Conservation (phyloP, 805 yeast genomes). For the Lipomyces kockii region DNA sequence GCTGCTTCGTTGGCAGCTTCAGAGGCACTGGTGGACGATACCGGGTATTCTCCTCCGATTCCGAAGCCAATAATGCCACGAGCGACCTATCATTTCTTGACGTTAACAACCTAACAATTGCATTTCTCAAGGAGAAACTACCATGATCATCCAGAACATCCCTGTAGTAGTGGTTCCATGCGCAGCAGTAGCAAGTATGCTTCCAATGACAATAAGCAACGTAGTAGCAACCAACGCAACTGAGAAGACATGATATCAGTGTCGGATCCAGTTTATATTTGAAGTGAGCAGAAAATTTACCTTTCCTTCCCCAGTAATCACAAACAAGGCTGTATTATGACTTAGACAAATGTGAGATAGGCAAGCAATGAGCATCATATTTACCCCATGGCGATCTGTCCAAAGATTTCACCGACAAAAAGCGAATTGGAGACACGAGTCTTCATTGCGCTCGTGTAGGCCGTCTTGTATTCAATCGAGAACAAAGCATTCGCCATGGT, state of each 20-base stretch:
- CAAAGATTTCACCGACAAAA: too few species aligned
- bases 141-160: conserved; percentile 75
- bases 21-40: conserved; percentile 66
- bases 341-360: too few species aligned
- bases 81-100: conserved; percentile 44
- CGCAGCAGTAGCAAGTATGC: conserved; percentile 68
- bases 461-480: too few species aligned
- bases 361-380: too few species aligned
- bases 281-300: background rate
- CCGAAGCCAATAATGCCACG: conserved; percentile 80
- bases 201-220: conserved; percentile 62
- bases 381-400: too few species aligned
- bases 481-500: too few species aligned
- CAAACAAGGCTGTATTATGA: background rate
- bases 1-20: conserved; percentile 72
- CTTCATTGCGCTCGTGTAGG: too few species aligned
- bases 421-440: too few species aligned
- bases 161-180: conserved; percentile 63
- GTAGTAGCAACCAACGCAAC: conserved; percentile 72
- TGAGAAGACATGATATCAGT: background rate
- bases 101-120: too few species aligned
- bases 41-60: conserved; percentile 76
- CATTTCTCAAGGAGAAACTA: background rate
- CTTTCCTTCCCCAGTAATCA: background rate
- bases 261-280: background rate